A percentile compares a stretch with the other conserved stretches of the same genome.
Evolutionary conservation across 2,329 filamentous ascomycete species (phyloP).

Genomic region (Sporothrix dimorphospora): DNA sequence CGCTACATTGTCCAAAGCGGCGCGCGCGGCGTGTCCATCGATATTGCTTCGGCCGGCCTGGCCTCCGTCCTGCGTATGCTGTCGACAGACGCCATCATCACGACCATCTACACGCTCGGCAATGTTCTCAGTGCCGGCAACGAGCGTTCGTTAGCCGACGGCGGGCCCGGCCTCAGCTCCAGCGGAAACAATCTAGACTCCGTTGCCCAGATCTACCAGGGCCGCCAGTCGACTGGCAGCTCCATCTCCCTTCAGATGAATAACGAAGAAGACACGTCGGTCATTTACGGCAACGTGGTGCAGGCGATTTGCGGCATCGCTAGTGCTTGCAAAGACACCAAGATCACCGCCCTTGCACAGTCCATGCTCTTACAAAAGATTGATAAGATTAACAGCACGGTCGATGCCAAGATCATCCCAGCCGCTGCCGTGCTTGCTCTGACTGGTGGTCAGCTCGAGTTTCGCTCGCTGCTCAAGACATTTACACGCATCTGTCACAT

Average conservation of each 20-base stretch:
- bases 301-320: constrained; percentile 93
- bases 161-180: constrained; percentile 43
- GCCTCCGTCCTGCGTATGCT: constrained; percentile 79
- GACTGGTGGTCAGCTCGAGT: constrained; percentile 77
- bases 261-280: constrained; percentile 76
- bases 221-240: constrained; percentile 68
- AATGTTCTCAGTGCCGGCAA: constrained; percentile 83
- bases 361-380: constrained; percentile 98
- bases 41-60: constrained; percentile 80
- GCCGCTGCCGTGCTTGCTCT: constrained; percentile 79
- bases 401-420: constrained; percentile 83
- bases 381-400: constrained; percentile 75
- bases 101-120: constrained; percentile 92
- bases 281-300: constrained; percentile 86
- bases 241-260: constrained; percentile 76
- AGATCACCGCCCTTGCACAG: constrained; percentile 89
- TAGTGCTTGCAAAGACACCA: constrained; percentile 77
- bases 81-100: constrained; percentile 91
- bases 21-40: constrained; percentile 68
- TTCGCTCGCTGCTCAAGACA: constrained; percentile 82
- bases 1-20: constrained; percentile 86
- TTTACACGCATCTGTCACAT: constrained; percentile 76
- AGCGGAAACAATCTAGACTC: constrained; percentile 38
- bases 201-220: constrained; percentile 52
- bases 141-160: constrained; percentile 58